A percentile compares a stretch with the other conserved stretches of the same genome.
phyloP scores from a whole-genome alignment of 169 alveolate genomes.

The Cryptosporidium bovis region DNA sequence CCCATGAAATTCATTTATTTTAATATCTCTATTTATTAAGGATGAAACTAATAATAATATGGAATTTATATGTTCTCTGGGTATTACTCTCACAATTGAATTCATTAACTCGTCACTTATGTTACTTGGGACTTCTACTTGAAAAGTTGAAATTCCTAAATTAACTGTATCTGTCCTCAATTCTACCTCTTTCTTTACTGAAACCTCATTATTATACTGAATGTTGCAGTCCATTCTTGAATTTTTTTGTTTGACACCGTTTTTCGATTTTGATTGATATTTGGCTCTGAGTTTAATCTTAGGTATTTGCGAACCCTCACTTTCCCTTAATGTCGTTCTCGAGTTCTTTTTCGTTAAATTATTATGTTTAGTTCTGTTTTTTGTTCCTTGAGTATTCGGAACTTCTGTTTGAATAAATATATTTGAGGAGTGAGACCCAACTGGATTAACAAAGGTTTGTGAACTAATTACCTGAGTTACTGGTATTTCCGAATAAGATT shows the following conservation, averaged over 20 bases:
- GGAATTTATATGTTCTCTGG: conserved; percentile 36
- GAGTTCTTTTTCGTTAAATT: neutral
- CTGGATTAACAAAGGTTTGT: no score
- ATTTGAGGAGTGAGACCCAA: no score
- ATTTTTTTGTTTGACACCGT: no score
- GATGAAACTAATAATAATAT: conserved; percentile 51
- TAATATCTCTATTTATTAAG: conserved; percentile 16
- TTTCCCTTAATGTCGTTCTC: neutral
- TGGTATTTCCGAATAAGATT: no score
- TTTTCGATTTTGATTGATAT: no score
- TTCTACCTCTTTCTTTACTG: neutral
- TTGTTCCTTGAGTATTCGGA: no score
- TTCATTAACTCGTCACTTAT: conserved; percentile 35
- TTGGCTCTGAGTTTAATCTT: no score
- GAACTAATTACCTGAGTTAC: no score
- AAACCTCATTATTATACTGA: no score
- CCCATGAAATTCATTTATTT: conserved; percentile 20
- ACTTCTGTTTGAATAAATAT: no score
- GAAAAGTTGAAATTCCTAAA: conserved; percentile 44
- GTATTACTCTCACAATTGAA: conserved; percentile 37
- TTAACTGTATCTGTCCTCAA: conserved; percentile 21
- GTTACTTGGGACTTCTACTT: conserved; percentile 49
- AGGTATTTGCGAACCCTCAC: neutral
- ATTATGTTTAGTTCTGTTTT: no score
- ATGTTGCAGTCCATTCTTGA: no score